Percentiles rank a stretch among this genome's conserved stretches.
Conservation (phyloP, 257 asterid species). For the Solanum sitiens region DNA sequence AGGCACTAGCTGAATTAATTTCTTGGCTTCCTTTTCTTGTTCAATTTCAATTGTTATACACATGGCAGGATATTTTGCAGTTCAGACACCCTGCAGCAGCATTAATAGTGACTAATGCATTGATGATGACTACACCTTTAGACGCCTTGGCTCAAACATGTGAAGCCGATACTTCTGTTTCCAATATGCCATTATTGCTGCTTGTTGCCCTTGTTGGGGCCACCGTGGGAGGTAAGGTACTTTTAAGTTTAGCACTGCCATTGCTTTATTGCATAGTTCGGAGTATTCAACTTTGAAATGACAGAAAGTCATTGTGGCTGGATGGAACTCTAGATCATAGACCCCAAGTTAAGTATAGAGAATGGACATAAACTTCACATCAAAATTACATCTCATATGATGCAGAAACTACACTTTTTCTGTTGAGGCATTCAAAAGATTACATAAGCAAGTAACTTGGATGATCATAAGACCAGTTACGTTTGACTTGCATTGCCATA, state of each 20-base stretch:
- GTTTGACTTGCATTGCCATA: not conserved
- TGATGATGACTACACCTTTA: too few relatives aligned
- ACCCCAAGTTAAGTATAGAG: not conserved
- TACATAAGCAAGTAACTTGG: not conserved
- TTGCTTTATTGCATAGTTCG: not conserved
- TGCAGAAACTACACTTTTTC: not conserved
- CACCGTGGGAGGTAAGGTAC: conserved; percentile 27
- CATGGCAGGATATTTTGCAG: conserved; percentile 14
- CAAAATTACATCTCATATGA: not conserved
- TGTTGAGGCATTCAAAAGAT: not conserved
- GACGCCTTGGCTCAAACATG: too few relatives aligned
- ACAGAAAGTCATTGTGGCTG: not conserved
- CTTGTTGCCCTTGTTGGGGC: too few relatives aligned
- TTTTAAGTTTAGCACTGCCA: not conserved
- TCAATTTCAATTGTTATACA: not conserved
- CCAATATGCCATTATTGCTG: too few relatives aligned
- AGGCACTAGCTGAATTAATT: not conserved
- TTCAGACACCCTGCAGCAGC: too few relatives aligned
- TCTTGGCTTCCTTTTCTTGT: not conserved
- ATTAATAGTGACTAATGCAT: too few relatives aligned
- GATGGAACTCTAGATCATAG: not conserved
- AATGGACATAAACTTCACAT: not conserved
- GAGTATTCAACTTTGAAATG: not conserved
- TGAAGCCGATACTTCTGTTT: too few relatives aligned
- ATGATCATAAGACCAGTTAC: not conserved